phyloP scores from a whole-genome alignment of 2,329 filamentous ascomycete genomes.

The Cryoendolithus antarcticus region DNA sequence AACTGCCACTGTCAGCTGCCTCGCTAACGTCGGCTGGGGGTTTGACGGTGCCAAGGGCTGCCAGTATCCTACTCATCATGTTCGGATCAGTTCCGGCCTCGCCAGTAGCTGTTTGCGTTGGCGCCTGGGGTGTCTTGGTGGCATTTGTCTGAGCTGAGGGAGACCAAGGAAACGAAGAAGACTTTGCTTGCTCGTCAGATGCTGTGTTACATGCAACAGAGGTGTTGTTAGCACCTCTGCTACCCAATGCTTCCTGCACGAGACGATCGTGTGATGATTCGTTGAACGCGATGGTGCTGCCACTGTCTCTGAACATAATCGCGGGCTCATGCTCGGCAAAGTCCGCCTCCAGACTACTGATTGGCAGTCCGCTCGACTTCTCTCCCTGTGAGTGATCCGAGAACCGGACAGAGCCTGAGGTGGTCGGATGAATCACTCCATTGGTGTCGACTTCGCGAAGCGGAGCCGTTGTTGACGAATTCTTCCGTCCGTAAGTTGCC shows the following conservation, averaged over 20 bases:
- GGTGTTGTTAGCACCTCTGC: slow-evolving; percentile 8
- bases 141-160: slow-evolving; percentile 9
- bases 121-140: not conserved
- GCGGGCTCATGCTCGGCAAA: slow-evolving; percentile 29
- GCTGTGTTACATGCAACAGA: not conserved
- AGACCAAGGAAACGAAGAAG: slow-evolving; percentile 17
- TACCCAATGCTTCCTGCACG: slow-evolving; percentile 22
- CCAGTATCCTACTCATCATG: too few relatives aligned
- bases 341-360: slow-evolving; percentile 22
- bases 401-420: slow-evolving; percentile 10
- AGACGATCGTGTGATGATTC: slow-evolving; percentile 30
- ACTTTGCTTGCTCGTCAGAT: slow-evolving; percentile 6
- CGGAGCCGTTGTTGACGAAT: slow-evolving; percentile 1
- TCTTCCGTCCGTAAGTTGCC: slow-evolving; percentile 4
- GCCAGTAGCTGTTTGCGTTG: too few relatives aligned
- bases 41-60: too few relatives aligned
- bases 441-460: slow-evolving; percentile 8
- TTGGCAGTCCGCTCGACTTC: slow-evolving; percentile 16
- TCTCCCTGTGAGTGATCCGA: slow-evolving; percentile 11
- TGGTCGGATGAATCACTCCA: slow-evolving; percentile 1
- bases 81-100: too few relatives aligned
- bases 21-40: too few relatives aligned
- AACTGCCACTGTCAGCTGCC: too few relatives aligned
- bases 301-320: slow-evolving; percentile 28
- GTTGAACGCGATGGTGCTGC: slow-evolving; percentile 31